These are phyloP conservation scores for Stromatinia cepivora DNA, from an alignment of 2,329 filamentous ascomycete species.

Conservation along the genomic window DNA sequence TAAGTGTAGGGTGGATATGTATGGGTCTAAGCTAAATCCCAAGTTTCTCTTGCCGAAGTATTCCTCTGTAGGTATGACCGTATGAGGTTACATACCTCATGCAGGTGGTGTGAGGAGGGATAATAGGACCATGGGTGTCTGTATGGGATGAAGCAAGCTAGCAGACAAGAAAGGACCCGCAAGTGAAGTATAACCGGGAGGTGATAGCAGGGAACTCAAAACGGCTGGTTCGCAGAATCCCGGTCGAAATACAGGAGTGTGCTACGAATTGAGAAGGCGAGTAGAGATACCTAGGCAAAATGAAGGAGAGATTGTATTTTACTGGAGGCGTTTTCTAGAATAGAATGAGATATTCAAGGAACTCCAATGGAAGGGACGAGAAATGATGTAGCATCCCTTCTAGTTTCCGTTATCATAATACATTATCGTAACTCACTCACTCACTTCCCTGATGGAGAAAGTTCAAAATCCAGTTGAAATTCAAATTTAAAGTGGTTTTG, in stretches of 20 bases:
- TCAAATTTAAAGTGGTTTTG: background rate
- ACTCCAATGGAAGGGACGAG: background rate
- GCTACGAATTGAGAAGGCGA: background rate
- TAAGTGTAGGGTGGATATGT: background rate
- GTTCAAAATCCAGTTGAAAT: background rate
- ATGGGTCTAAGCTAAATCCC: background rate
- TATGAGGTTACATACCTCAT: constrained; percentile 13
- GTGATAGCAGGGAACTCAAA: constrained; percentile 22
- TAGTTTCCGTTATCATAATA: background rate
- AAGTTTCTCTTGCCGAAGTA: constrained; percentile 1
- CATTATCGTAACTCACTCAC: background rate
- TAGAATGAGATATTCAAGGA: background rate
- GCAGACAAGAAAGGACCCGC: constrained; percentile 17
- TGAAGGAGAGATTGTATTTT: background rate
- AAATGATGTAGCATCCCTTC: background rate
- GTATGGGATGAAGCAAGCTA: background rate
- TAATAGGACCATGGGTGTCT: background rate
- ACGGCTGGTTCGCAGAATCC: constrained; percentile 21
- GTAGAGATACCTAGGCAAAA: background rate
- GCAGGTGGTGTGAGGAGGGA: constrained; percentile 16
- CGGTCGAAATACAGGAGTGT: background rate
- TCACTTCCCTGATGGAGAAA: background rate
- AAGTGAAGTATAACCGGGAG: constrained; percentile 1
- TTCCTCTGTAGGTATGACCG: too few species aligned
- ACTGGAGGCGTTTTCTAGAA: background rate